Percentiles rank a stretch among this genome's conserved stretches.
Evolutionary conservation across 1,284 basidiomycete genomes (phyloP).

Genomic region (Cryptococcus sp.): DNA sequence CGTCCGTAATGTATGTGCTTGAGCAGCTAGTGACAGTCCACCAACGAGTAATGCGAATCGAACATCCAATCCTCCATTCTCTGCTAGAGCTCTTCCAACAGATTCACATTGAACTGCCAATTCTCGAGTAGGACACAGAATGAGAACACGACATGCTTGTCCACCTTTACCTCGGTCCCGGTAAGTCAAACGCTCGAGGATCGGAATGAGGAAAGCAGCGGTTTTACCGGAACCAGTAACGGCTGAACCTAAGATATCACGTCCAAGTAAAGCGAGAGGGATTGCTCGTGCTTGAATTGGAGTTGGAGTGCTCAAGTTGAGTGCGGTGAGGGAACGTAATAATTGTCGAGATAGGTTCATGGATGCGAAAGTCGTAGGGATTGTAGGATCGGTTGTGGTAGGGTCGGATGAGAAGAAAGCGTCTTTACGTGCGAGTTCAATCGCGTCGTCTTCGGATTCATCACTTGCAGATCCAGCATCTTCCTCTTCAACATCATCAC

Average conservation of each 20-base stretch:
- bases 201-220: conserved; percentile 90
- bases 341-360: conserved; percentile 88
- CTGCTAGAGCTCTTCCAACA: conserved; percentile 77
- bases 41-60: conserved; percentile 84
- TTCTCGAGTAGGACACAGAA: conserved; percentile 90
- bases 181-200: conserved; percentile 85
- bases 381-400: conserved; percentile 27
- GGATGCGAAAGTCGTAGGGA: conserved; percentile 63
- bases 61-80: conserved; percentile 71
- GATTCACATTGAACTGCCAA: conserved; percentile 91
- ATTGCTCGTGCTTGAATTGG: conserved; percentile 93
- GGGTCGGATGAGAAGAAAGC: conserved; percentile 74
- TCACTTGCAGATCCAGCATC: conserved; percentile 31
- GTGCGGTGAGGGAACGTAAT: conserved; percentile 74
- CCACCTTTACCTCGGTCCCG: conserved; percentile 74
- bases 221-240: conserved; percentile 97
- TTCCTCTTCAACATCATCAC: conserved; percentile 45
- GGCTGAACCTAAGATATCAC: conserved; percentile 91
- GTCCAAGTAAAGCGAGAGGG: conserved; percentile 85
- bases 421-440: conserved; percentile 70
- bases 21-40: conserved; percentile 87
- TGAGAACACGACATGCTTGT: conserved; percentile 86
- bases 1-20: conserved; percentile 76
- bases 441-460: conserved; percentile 61
- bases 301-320: conserved; percentile 81